Conservation (phyloP, 257 asterid genomes). For the Nicotiana obtusifolia region DNA sequence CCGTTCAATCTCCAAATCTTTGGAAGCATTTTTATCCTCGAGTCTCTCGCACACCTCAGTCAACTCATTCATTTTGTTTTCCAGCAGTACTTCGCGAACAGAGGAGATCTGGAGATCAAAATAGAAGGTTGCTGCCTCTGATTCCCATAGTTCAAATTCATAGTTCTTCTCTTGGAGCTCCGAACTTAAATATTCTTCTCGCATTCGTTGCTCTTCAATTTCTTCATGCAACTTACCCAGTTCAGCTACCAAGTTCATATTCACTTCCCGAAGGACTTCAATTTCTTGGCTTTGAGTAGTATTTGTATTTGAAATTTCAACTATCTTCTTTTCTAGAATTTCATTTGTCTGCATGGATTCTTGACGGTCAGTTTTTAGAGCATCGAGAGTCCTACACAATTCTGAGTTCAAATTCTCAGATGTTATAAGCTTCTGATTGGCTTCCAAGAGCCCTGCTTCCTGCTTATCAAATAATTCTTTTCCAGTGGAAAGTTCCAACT, state of each 20-base stretch:
- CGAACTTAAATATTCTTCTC: conserved; percentile 47
- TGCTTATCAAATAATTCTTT: conserved; percentile 33
- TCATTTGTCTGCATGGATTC: conserved; percentile 37
- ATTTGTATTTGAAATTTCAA: conserved; percentile 42
- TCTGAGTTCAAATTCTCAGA: conserved; percentile 46
- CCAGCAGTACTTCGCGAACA: conserved; percentile 50
- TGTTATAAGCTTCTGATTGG: conserved; percentile 50
- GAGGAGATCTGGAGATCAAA: conserved; percentile 85
- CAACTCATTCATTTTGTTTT: conserved; percentile 72
- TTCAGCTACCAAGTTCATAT: conserved; percentile 48
- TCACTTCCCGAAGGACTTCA: conserved; percentile 42
- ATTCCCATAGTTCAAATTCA: conserved; percentile 75
- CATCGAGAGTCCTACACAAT: conserved; percentile 37
- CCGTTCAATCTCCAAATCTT: conserved; percentile 45
- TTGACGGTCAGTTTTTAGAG: conserved; percentile 39
- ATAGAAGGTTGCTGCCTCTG: conserved; percentile 71
- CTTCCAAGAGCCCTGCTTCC: conserved; percentile 49
- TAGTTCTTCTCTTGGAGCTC: conserved; percentile 53
- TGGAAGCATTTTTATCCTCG: conserved; percentile 38
- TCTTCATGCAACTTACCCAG: conserved; percentile 46
- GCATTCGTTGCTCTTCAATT: conserved; percentile 46
- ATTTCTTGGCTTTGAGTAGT: conserved; percentile 49
- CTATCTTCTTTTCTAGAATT: conserved; percentile 41
- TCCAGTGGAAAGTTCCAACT: conserved; percentile 32
- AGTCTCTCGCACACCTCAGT: conserved; percentile 48